Conservation (phyloP, 805 yeast genomes). For the Saccharomyces eubayanus region DNA sequence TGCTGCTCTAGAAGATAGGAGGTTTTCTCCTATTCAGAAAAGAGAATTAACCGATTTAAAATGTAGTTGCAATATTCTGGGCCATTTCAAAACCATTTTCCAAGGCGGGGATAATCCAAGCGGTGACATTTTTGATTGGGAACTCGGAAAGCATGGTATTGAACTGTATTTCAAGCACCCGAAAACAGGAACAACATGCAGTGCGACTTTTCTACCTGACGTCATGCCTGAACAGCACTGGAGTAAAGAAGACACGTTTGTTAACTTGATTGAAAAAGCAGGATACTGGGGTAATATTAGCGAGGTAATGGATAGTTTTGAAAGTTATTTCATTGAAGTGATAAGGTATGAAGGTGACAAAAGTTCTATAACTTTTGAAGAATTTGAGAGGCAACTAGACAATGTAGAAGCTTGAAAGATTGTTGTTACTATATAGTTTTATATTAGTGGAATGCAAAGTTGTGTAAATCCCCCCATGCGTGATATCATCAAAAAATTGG, state of each 20-base stretch:
- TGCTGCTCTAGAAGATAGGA: conserved; percentile 69
- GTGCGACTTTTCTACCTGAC: conserved; percentile 84
- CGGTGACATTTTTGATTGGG: conserved; percentile 60
- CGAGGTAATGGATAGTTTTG: conserved; percentile 29
- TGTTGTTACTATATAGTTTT: background rate
- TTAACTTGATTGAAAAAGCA: conserved; percentile 65
- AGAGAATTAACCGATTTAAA: conserved; percentile 47
- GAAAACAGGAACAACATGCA: conserved; percentile 31
- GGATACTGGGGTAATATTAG: conserved; percentile 34
- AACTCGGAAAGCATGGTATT: conserved; percentile 75
- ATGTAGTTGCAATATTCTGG: conserved; percentile 29
- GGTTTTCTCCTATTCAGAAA: conserved; percentile 58
- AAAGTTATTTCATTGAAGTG: conserved; percentile 33
- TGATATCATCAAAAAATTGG: conserved; percentile 32
- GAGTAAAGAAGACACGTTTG: conserved; percentile 58
- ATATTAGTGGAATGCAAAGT: background rate
- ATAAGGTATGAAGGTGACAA: conserved; percentile 52
- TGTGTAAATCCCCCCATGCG: no score
- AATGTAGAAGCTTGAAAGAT: background rate
- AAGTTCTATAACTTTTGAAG: conserved; percentile 34
- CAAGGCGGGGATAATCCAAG: conserved; percentile 22
- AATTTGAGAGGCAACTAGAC: conserved; percentile 27
- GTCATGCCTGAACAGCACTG: conserved; percentile 86
- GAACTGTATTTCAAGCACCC: conserved; percentile 43
- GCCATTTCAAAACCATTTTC: conserved; percentile 34